A percentile compares a stretch with the other conserved stretches of the same genome.
Evolutionary conservation across 83 land plant species (phyloP).

Genomic region (Larix sibirica): DNA sequence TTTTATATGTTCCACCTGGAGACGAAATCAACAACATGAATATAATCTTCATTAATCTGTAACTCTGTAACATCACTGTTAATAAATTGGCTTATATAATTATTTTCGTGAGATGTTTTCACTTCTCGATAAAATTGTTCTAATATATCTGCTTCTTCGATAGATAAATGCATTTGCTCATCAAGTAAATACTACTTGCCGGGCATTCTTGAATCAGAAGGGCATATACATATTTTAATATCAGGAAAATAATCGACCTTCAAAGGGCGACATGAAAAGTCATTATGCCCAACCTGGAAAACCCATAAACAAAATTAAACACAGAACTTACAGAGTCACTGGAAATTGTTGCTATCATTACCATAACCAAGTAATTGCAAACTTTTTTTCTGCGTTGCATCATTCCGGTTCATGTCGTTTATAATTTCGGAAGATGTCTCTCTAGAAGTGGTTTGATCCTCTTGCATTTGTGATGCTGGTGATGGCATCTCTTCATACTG

Average conservation of each 20-base stretch:
- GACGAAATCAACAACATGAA: too few relatives aligned
- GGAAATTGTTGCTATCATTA: too few relatives aligned
- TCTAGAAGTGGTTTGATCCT: background rate
- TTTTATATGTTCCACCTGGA: too few relatives aligned
- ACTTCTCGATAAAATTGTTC: background rate
- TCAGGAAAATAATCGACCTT: too few relatives aligned
- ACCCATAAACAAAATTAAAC: background rate
- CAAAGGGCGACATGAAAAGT: too few relatives aligned
- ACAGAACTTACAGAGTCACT: background rate
- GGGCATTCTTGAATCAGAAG: background rate
- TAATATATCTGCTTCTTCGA: background rate
- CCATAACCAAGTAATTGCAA: background rate
- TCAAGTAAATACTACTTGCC: background rate
- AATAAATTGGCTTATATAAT: background rate
- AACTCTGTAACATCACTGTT: background rate
- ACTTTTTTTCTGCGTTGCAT: background rate
- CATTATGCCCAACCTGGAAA: background rate
- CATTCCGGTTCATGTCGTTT: background rate
- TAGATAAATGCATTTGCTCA: background rate
- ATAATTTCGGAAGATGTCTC: constrained; percentile 6
- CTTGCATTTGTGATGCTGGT: background rate
- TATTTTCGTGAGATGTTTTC: background rate
- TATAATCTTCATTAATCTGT: too few relatives aligned
- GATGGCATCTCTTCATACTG: background rate
- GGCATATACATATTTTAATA: background rate